Conservation (phyloP, 2,329 filamentous ascomycete species). For the Talaromyces sp. region DNA sequence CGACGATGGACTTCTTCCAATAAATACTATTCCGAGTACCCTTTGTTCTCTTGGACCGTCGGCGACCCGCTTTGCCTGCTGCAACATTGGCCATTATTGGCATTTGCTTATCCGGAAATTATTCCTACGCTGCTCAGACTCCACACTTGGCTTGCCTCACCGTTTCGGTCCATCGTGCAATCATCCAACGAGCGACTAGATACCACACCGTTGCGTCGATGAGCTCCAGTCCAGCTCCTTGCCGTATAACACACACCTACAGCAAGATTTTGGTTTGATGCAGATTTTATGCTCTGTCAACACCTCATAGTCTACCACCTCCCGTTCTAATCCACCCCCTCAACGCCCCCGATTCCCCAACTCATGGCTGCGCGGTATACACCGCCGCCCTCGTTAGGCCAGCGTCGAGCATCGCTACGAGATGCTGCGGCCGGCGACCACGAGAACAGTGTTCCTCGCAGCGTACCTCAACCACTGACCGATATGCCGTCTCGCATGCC, state of each 20-base stretch:
- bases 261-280: conserved; percentile 2
- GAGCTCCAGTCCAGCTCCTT: conserved; percentile 5
- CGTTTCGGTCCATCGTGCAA: background rate
- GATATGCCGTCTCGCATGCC: conserved; percentile 30
- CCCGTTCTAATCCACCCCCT: background rate
- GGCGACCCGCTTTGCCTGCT: conserved; percentile 1
- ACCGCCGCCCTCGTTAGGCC: conserved; percentile 25
- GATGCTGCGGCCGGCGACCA: conserved; percentile 30
- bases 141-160: conserved; percentile 11
- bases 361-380: conserved; percentile 21
- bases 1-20: background rate
- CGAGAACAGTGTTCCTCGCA: conserved; percentile 27
- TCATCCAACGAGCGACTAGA: background rate
- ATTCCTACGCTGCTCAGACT: conserved; percentile 5
- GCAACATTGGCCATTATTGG: background rate
- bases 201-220: background rate
- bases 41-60: background rate
- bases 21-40: background rate
- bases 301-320: background rate
- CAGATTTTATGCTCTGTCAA: background rate
- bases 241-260: background rate
- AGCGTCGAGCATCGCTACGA: conserved; percentile 27
- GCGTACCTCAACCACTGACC: conserved; percentile 28
- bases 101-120: conserved; percentile 11
- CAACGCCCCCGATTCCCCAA: background rate